These are phyloP conservation scores for Lactifluus echinatus DNA, from an alignment of 768 basidiomycete species.

Conservation along the genomic window DNA sequence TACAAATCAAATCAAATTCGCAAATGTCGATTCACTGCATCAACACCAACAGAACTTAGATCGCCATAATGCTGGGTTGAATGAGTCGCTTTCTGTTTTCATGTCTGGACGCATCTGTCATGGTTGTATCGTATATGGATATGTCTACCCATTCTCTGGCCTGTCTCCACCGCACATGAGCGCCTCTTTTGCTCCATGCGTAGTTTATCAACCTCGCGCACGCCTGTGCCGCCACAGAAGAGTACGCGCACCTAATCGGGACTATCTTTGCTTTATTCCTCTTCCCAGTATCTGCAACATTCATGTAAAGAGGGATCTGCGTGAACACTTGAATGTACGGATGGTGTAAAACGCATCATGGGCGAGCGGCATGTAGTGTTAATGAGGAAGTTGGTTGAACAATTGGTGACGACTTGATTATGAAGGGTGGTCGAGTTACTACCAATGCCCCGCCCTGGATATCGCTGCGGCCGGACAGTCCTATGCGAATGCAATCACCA, in stretches of 20 bases:
- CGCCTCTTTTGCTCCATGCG: conserved; percentile 36
- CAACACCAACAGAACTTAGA: background rate
- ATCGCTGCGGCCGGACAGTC: too few species aligned
- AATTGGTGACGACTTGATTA: conserved; percentile 75
- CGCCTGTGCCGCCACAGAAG: conserved; percentile 57
- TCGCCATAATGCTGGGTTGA: background rate
- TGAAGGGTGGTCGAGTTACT: conserved; percentile 65
- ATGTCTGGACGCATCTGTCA: background rate
- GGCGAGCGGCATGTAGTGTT: conserved; percentile 73
- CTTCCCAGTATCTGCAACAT: too few species aligned
- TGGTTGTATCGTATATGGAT: too few species aligned
- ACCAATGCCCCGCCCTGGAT: conserved; percentile 63
- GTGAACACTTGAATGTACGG: conserved; percentile 78
- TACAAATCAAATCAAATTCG: background rate
- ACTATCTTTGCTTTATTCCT: too few species aligned
- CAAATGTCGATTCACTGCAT: background rate
- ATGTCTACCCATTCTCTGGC: background rate
- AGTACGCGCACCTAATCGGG: conserved; percentile 58
- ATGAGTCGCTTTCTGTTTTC: background rate
- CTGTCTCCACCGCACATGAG: background rate
- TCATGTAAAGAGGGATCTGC: conserved; percentile 69
- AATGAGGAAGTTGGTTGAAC: conserved; percentile 70
- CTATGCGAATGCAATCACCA: too few species aligned
- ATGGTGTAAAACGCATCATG: conserved; percentile 63
- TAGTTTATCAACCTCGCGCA: conserved; percentile 45